Evolutionary conservation across 345 rosid species (phyloP), one percentile per base, ranked within the genome.

Genomic region (Brassica incana): DNA sequence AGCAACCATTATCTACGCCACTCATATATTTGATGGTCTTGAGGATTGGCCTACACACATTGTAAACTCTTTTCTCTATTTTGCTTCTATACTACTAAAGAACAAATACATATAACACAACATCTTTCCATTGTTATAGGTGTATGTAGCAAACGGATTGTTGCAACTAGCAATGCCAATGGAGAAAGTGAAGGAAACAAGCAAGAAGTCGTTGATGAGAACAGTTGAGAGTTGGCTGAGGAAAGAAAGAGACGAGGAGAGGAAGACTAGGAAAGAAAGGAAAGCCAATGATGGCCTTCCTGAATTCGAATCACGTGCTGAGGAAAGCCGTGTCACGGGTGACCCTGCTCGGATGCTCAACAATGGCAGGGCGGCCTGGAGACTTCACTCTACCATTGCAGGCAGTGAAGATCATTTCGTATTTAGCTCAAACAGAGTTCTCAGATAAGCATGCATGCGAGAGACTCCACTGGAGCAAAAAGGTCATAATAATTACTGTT

Each of bases 291-390:
- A 63, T 1, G 94, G 88, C 56, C 93, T 95, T 62, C 89, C 92
- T 0, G 97, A 88, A 62, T 89, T 76, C 2, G 90, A 85, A 43
- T 52, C 82, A 63, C 91, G 86, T 5, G 69, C 83, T 4, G 88
- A 92, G 5, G 95, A 93, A 69, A 95, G 90, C 77, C 90, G 84
- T 50, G 97, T 90, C 5, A 65, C 80, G 15, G 97, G 99, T 35
- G 94, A 88, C 78, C 97, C 94, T 11, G 86, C 81, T 4, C 87
- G 91, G 3, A 87, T 77, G 27, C 35, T 88, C 71, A 91, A 93
- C 89, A 93, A 93, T 74, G 98, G 97, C 15, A 85, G 98, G 99
- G 98, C 96, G 5, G 94, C 91, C 0, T 96, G 98, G 60, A 88
- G 99, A 83, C 82, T 95, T 65, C 88, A 92, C 74, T 88, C 95